Percentiles rank a stretch among this genome's conserved stretches.
These are phyloP conservation scores for Fusarium sp. DNA, from an alignment of 2,329 filamentous ascomycete genomes.

Conservation along the genomic window DNA sequence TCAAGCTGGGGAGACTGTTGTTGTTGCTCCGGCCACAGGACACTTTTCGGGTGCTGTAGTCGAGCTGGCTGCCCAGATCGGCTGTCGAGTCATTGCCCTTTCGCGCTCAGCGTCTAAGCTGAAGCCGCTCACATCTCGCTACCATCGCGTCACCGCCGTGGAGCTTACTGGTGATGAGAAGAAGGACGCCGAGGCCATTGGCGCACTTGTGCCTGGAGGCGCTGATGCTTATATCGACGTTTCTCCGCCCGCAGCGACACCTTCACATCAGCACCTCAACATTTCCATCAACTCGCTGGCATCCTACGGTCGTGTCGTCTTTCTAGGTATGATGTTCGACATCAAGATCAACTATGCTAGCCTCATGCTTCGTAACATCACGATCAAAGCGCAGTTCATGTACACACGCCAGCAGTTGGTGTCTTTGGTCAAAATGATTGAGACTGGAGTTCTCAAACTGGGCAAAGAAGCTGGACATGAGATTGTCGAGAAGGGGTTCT, in stretches of 20 bases:
- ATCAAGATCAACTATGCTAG: slow-evolving; percentile 20
- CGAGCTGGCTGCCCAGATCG: slow-evolving; percentile 26
- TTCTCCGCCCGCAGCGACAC: slow-evolving; percentile 19
- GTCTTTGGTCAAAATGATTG: slow-evolving; percentile 23
- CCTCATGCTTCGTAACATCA: slow-evolving; percentile 16
- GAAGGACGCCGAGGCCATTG: background rate
- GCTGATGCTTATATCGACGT: slow-evolving; percentile 27
- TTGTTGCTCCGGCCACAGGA: slow-evolving; percentile 24
- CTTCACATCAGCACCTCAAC: slow-evolving; percentile 4
- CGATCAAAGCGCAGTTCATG: slow-evolving; percentile 23
- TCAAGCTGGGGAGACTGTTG: slow-evolving; percentile 13
- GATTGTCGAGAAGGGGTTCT: slow-evolving; percentile 1
- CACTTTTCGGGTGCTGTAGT: slow-evolving; percentile 29
- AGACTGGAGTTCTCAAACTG: slow-evolving; percentile 16
- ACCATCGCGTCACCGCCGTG: background rate
- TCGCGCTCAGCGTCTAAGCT: slow-evolving; percentile 11
- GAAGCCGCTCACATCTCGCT: background rate
- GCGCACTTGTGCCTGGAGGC: background rate
- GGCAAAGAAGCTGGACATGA: slow-evolving; percentile 22
- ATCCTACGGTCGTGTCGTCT: background rate
- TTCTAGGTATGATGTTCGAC: slow-evolving; percentile 19
- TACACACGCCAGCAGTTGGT: slow-evolving; percentile 15
- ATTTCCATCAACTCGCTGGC: background rate
- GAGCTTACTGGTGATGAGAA: slow-evolving; percentile 17
- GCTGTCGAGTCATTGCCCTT: slow-evolving; percentile 29